A percentile compares a stretch with the other conserved stretches of the same genome.
These are phyloP conservation scores for Pythium rishiriense DNA, from an alignment of 352 stramenopile genomes.

Conservation along the genomic window DNA sequence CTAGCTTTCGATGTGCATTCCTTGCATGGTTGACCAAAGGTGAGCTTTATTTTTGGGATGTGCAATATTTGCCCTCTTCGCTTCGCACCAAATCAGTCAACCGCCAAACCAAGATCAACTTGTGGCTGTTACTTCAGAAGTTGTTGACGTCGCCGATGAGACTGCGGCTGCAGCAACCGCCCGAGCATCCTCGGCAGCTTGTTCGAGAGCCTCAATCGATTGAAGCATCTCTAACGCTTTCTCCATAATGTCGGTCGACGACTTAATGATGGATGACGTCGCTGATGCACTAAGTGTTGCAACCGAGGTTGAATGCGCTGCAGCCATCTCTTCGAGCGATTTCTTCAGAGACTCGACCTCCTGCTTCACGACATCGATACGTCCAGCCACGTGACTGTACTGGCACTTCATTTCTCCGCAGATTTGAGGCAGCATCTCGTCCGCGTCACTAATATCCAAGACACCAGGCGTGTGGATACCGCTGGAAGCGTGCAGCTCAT, in stretches of 20 bases:
- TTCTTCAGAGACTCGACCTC: constrained; percentile 40
- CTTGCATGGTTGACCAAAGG: constrained; percentile 21
- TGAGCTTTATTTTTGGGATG: constrained; percentile 4
- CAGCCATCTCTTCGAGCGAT: constrained; percentile 16
- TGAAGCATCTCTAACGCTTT: constrained; percentile 56
- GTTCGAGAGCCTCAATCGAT: constrained; percentile 40
- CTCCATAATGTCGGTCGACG: constrained; percentile 54
- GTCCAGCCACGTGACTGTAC: constrained; percentile 50
- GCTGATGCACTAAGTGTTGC: constrained; percentile 53
- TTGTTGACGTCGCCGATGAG: neutral
- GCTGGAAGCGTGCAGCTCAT: constrained; percentile 38
- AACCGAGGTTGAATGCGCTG: constrained; percentile 32
- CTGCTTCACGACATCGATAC: constrained; percentile 48
- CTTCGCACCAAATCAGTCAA: too few species aligned
- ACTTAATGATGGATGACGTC: constrained; percentile 55
- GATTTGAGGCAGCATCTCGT: constrained; percentile 55
- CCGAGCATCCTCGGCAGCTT: constrained; percentile 13
- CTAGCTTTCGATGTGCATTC: neutral
- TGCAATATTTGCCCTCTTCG: too few species aligned
- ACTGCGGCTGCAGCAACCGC: neutral
- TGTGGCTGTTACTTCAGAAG: constrained; percentile 14
- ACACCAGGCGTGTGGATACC: constrained; percentile 71
- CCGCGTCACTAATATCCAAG: constrained; percentile 58
- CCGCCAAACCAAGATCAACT: constrained; percentile 9
- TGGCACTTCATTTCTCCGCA: constrained; percentile 76